Base-by-base conservation (phyloP, 306 rosid species). In the Cicer yamashitae region DNA sequence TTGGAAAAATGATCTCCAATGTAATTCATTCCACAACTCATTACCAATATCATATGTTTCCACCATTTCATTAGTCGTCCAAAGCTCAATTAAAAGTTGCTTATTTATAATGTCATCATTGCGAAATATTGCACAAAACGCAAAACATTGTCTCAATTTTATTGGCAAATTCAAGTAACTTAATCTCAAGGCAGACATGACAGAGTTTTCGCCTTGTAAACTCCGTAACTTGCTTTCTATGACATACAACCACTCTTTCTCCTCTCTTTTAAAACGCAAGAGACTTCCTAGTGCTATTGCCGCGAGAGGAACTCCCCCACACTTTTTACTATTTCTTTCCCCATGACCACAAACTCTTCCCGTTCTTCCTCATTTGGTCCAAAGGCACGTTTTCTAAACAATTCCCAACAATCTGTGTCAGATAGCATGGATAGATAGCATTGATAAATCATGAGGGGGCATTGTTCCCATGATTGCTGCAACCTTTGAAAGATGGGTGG, bases 141-240 rank as follows among this genome's bases (percentile, higher is more conserved):
- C 52, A 71, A 71, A 71, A 39, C 76, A 71, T 11, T 39, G 76
- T 39, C 76, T 71, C 53, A 39, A 18, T 39, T 50, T 69, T 50
- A 69, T 8, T 0, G 61, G 10, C n/a, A 69, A 50, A 40, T 69
- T 69, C 60, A 48, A n/a, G 46, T 30, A 69, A 50, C 74, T 50
- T n/a, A 69, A 37, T 30, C 47, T 69, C 60, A 69, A 69, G 8
- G 60, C 46, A 8, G 47, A 14, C 61, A 73, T 69, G 61, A 69
- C 34, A 8, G 2, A 48, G 7, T 69, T 8, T 30, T 77, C 63
- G 1, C 53, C 76, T 43, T 77, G 67, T 37, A 77, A 58, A 47
- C 47, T 38, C 76, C 76, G 69, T 1, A 77, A 25, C 20, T 65
- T 38, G 34, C 65, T 47, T 46, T 66, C 64, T 61, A 46, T 66